A percentile compares a stretch with the other conserved stretches of the same genome.
phyloP scores from a whole-genome alignment of 305 asterid genomes.

The Plantago coronopus region DNA sequence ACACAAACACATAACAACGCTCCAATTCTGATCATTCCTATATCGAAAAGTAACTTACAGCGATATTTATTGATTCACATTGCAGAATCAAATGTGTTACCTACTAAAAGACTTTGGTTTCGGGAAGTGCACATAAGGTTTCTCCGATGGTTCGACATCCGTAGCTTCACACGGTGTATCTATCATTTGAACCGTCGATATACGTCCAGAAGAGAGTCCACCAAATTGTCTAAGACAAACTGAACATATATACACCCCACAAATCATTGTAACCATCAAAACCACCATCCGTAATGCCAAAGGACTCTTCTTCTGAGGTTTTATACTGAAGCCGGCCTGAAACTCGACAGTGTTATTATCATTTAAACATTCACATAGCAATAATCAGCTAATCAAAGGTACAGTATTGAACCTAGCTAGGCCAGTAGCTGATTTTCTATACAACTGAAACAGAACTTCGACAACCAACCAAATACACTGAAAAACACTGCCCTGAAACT shows the following conservation, averaged over 20 bases:
- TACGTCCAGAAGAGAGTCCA: constrained; percentile 25
- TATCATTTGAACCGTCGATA: constrained; percentile 38
- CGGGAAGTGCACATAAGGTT: constrained; percentile 64
- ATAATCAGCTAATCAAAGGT: too few relatives aligned
- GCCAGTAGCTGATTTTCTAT: not conserved
- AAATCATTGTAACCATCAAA: constrained; percentile 62
- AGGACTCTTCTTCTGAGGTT: constrained; percentile 60
- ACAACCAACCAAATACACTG: not conserved
- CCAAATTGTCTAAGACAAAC: constrained; percentile 67
- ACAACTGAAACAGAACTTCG: too few relatives aligned
- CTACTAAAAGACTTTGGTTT: constrained; percentile 74
- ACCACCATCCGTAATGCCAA: constrained; percentile 64
- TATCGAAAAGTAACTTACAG: not conserved
- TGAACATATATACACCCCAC: constrained; percentile 71
- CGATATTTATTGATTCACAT: not conserved
- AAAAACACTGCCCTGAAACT: too few relatives aligned
- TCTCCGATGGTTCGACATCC: constrained; percentile 55
- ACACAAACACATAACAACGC: not conserved
- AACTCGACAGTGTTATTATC: constrained; percentile 17
- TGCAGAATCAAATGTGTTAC: constrained; percentile 29
- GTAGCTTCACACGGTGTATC: constrained; percentile 52
- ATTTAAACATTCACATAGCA: too few relatives aligned
- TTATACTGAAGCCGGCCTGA: constrained; percentile 57
- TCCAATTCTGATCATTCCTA: not conserved
- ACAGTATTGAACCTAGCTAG: too few relatives aligned